Evolutionary conservation across 768 basidiomycete genomes (phyloP), one percentile per base, ranked within the genome.

Genomic region (Mycena amicta): DNA sequence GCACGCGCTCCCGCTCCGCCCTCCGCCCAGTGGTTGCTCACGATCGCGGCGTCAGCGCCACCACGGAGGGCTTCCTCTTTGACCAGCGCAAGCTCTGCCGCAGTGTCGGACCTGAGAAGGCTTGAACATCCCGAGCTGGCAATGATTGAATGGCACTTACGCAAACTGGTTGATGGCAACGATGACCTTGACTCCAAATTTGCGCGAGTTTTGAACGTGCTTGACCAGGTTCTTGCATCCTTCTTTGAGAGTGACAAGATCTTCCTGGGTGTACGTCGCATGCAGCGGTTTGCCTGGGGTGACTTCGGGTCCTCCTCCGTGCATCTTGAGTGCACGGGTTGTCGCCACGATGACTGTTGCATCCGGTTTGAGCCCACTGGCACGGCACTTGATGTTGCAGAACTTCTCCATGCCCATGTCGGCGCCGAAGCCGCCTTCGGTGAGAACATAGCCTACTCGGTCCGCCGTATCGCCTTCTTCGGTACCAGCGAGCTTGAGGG

Each of bases 371-470:
- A 98, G 83, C 49, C 95, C 96, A 60, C 92, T 95, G 57, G 90
- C 81, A 59, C 96, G 88, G 73, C 95, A 98, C 74, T 99, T 99
- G 82, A 99, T 98, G 76, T 98, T 98, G 82, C 93, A 98, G 83
- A 98, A 99, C 74, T 99, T 97, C 76, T 95, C 93, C 93, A 95
- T 93, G 37, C 94, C 96, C 87, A 98, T 99, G 72, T 99, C 96
- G 22, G 96, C 95, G 56, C 96, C 96, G 75, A 98, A 99, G 43
- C 96, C 96, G 68, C 94, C 95, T 76, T 99, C 96, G 27, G 96
- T 99, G 65, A 99, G 85, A 58, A 98, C 96, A 67, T 97, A 99
- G 39, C 96, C 96, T 45, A 89, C 85, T 49, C 88, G 87, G 53
- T 88, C 87, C 4, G 88, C 63, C 1, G 85, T 77, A 67, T 98